Conservation (phyloP, 352 stramenopile genomes). For the Phytopythium ostracodes region DNA sequence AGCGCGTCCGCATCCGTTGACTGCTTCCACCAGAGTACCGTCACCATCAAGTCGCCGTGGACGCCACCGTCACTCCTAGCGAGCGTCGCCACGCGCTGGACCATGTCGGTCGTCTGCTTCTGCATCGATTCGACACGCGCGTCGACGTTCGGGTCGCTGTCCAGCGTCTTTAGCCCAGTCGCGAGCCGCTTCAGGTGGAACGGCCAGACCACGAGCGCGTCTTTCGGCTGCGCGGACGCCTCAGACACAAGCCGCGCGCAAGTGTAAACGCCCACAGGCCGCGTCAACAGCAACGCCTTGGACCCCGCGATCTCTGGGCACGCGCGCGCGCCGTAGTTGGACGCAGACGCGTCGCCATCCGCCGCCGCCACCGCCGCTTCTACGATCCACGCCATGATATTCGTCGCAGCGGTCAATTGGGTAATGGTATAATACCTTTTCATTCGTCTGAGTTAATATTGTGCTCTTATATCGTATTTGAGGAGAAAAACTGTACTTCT, state of each 20-base stretch:
- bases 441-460: no score
- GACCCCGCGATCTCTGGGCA: conserved; percentile 21
- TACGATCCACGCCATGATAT: conserved; percentile 7
- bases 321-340: neutral
- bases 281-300: conserved; percentile 47
- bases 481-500: no score
- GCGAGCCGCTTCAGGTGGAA: conserved; percentile 59
- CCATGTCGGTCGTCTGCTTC: conserved; percentile 12
- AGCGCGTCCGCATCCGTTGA: neutral
- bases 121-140: conserved; percentile 8
- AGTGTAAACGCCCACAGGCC: conserved; percentile 55
- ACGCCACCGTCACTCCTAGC: neutral
- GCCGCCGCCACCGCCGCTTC: conserved; percentile 13
- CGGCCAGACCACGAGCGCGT: conserved; percentile 35
- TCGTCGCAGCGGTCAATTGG: no score
- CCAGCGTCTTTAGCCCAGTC: conserved; percentile 17
- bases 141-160: neutral
- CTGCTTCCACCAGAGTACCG: conserved; percentile 51
- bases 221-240: neutral
- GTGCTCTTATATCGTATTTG: no score
- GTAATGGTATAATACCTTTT: neutral
- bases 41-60: conserved; percentile 53
- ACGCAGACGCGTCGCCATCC: neutral
- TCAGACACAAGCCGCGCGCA: conserved; percentile 35
- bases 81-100: conserved; percentile 4